Evolutionary conservation across 345 rosid species (phyloP).

Genomic region (Anastatica hierochuntica): DNA sequence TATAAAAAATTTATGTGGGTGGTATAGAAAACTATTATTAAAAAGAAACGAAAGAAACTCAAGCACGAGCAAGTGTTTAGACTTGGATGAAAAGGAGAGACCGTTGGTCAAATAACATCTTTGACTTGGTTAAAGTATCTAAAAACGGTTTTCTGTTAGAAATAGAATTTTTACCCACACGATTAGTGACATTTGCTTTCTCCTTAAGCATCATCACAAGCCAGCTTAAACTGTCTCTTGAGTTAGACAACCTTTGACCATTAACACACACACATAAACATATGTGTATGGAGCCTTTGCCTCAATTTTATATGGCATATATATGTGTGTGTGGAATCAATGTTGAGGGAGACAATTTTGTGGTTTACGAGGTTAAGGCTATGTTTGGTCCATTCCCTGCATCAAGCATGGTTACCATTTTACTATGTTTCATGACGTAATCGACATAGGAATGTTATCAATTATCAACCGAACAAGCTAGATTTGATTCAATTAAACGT

Average conservation of each 20-base stretch:
- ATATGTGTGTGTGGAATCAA: neutral
- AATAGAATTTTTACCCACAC: neutral
- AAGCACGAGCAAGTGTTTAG: too few relatives aligned
- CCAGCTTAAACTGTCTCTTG: constrained; percentile 8
- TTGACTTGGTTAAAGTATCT: constrained; percentile 17
- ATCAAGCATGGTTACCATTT: constrained; percentile 14
- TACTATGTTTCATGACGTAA: constrained; percentile 7
- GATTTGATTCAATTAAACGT: neutral
- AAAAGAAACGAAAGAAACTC: too few relatives aligned
- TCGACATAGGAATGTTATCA: neutral
- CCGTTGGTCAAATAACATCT: constrained; percentile 26
- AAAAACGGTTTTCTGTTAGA: constrained; percentile 9
- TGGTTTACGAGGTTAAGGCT: constrained; percentile 18
- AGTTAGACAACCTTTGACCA: constrained; percentile 17
- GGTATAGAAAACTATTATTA: too few relatives aligned
- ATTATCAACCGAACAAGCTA: neutral
- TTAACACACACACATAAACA: neutral
- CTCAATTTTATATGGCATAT: neutral
- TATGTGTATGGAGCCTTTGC: too few relatives aligned
- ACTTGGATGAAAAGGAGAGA: neutral
- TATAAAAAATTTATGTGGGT: too few relatives aligned
- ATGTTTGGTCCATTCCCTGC: constrained; percentile 21
- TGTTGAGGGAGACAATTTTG: constrained; percentile 24
- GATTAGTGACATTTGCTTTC: constrained; percentile 15
- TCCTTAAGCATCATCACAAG: constrained; percentile 9